Base-by-base conservation (phyloP, 2,329 filamentous ascomycete species). In the Fusarium virguliforme region DNA sequence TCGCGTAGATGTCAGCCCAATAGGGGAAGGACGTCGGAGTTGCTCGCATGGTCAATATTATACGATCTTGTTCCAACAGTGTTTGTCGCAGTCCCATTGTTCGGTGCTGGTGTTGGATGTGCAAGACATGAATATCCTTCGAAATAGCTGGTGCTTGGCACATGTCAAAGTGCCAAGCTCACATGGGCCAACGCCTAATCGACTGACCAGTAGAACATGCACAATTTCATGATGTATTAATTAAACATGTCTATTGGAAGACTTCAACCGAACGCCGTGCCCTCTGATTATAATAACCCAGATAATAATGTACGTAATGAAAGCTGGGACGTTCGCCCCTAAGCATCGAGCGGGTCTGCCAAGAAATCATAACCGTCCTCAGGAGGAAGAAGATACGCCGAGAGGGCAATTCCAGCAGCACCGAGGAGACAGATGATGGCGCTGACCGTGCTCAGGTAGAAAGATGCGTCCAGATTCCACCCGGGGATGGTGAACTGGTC, bases 291-390 rank as follows among this genome's bases (percentile, higher is more conserved):
- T 26, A 35, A 48, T 46, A 24, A 54, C 54, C 13, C 34, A 22
- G 34, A 9, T 8, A 40, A 34, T 54, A 62, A 48, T 55, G 34
- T 22, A 40, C 26, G 35, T 13, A 35, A 38, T 50, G 26, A 53
- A 55, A 38, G 40, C 53, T 43, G 37, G 35, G 18, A 26, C 28
- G 13, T 57, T 18, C 37, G 12, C 13, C 34, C 43, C 70, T 79
- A 78, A 84, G 89, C 77, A 90, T 94, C 80, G 22, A 82, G 63
- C 4, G 84, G 81, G 30, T 88, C 86, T 12, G 81, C 77, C 66
- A 88, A 77, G 68, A 93, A 88, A 79, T 97, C 93, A 82, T 97
- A 98, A 62, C 94, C 95, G 76, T 92, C 93, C 79, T 98, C 95
- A 0, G 90, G 87, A 1, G 94, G 92, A 46, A 97, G 84, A 24